phyloP scores from a whole-genome alignment of 2,329 filamentous ascomycete species.

The Penicillium sp. region DNA sequence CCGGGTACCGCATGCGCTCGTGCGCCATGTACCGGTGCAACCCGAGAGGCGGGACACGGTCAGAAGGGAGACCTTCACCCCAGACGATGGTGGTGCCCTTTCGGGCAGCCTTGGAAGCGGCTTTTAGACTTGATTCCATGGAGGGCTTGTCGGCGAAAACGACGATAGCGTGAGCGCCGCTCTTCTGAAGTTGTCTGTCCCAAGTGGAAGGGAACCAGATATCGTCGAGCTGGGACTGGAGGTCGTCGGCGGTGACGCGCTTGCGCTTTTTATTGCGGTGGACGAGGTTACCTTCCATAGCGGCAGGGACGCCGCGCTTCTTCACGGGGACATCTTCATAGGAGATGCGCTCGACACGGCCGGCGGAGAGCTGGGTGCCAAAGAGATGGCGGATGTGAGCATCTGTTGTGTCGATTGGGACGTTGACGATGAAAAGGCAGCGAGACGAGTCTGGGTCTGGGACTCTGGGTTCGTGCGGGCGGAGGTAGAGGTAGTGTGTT shows the following conservation, averaged over 20 bases:
- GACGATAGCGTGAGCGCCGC: conserved; percentile 74
- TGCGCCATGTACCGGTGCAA: conserved; percentile 56
- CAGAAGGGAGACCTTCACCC: conserved; percentile 57
- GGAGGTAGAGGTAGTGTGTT: conserved; percentile 81
- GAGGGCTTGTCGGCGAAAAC: conserved; percentile 79
- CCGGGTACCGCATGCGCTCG: conserved; percentile 66
- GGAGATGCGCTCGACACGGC: conserved; percentile 69
- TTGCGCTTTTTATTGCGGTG: conserved; percentile 52
- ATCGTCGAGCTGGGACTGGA: conserved; percentile 54
- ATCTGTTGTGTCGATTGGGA: conserved; percentile 78
- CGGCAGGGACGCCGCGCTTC: conserved; percentile 22
- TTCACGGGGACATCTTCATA: conserved; percentile 59
- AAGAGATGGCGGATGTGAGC: conserved; percentile 73
- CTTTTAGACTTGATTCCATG: conserved; percentile 71
- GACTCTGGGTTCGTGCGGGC: conserved; percentile 73
- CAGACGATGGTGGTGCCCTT: conserved; percentile 60
- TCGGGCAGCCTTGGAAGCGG: conserved; percentile 59
- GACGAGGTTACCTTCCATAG: conserved; percentile 22
- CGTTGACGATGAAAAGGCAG: conserved; percentile 85
- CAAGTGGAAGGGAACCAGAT: conserved; percentile 66
- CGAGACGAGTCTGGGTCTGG: conserved; percentile 68
- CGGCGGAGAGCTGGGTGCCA: conserved; percentile 66
- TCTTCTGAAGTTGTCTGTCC: conserved; percentile 64
- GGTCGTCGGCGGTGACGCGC: conserved; percentile 47
- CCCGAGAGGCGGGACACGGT: conserved; percentile 57